phyloP scores from a whole-genome alignment of 305 asterid genomes.

The Caryopteris hybrid region DNA sequence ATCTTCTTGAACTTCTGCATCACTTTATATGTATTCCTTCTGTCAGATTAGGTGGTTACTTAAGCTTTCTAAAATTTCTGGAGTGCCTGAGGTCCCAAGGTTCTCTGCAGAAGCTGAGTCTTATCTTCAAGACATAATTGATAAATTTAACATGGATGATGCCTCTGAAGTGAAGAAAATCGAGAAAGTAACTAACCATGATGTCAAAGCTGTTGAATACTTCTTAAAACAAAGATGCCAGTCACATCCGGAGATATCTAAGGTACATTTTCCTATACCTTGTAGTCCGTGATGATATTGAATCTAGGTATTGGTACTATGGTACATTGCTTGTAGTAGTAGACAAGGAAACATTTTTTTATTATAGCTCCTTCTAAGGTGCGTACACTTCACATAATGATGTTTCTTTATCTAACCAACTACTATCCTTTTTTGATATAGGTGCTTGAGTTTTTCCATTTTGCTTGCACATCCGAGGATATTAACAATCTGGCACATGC shows the following conservation, averaged over 20 bases:
- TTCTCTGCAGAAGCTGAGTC: constrained; percentile 63
- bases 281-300: neutral
- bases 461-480: constrained; percentile 93
- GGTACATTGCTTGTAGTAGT: neutral
- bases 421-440: constrained; percentile 14
- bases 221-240: constrained; percentile 77
- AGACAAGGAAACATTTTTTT: neutral
- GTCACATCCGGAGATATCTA: constrained; percentile 38
- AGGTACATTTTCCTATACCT: constrained; percentile 22
- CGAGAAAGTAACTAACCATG: constrained; percentile 86
- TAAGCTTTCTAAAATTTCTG: constrained; percentile 66
- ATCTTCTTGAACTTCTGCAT: neutral
- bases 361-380: no score
- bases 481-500: constrained; percentile 91
- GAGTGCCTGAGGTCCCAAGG: constrained; percentile 64
- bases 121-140: constrained; percentile 48
- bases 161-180: constrained; percentile 77
- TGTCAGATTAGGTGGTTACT: constrained; percentile 70
- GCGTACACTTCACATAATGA: no score
- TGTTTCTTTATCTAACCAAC: no score
- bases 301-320: neutral
- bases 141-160: constrained; percentile 55
- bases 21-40: neutral
- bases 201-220: constrained; percentile 92
- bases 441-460: constrained; percentile 97